These are phyloP conservation scores for Debaryomyces prosopidis DNA, from an alignment of 805 yeast genomes.

Conservation along the genomic window DNA sequence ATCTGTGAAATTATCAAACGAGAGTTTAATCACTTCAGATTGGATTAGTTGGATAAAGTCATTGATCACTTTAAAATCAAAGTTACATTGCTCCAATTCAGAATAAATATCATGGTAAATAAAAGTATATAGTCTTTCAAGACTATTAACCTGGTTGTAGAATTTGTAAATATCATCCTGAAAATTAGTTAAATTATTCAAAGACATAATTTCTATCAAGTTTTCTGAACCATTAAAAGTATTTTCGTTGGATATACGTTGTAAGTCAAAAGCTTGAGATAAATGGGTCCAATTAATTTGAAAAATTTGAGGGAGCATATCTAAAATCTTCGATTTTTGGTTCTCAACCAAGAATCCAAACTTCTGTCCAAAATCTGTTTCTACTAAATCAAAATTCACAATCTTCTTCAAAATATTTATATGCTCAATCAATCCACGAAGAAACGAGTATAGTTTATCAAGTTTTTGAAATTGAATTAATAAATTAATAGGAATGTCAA, in stretches of 20 bases:
- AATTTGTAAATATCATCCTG: slow-evolving; percentile 22
- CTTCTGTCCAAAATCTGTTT: slow-evolving; percentile 38
- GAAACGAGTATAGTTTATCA: slow-evolving; percentile 56
- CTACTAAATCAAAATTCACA: slow-evolving; percentile 15
- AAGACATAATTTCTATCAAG: slow-evolving; percentile 25
- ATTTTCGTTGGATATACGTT: slow-evolving; percentile 25
- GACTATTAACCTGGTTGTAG: slow-evolving; percentile 15
- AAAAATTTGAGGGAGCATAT: slow-evolving; percentile 32
- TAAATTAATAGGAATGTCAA: slow-evolving; percentile 57
- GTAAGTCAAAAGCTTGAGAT: slow-evolving; percentile 49
- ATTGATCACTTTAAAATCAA: slow-evolving; percentile 9
- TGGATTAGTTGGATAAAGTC: slow-evolving; percentile 13
- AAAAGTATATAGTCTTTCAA: slow-evolving; percentile 16
- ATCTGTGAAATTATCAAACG: slow-evolving; percentile 17
- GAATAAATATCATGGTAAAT: slow-evolving; percentile 13
- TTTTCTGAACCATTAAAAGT: slow-evolving; percentile 23
- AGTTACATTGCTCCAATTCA: slow-evolving; percentile 17
- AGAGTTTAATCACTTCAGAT: slow-evolving; percentile 11
- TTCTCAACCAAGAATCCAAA: slow-evolving; percentile 41
- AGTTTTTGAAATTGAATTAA: slow-evolving; percentile 49
- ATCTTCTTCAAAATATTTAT: slow-evolving; percentile 39
- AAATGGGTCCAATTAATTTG: slow-evolving; percentile 55
- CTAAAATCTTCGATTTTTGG: slow-evolving; percentile 32
- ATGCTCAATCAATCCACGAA: slow-evolving; percentile 54
- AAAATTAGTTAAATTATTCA: slow-evolving; percentile 21